A percentile compares a stretch with the other conserved stretches of the same genome.
Conservation (phyloP, 148 eudicot species). For the Rhododendron williamsianum region DNA sequence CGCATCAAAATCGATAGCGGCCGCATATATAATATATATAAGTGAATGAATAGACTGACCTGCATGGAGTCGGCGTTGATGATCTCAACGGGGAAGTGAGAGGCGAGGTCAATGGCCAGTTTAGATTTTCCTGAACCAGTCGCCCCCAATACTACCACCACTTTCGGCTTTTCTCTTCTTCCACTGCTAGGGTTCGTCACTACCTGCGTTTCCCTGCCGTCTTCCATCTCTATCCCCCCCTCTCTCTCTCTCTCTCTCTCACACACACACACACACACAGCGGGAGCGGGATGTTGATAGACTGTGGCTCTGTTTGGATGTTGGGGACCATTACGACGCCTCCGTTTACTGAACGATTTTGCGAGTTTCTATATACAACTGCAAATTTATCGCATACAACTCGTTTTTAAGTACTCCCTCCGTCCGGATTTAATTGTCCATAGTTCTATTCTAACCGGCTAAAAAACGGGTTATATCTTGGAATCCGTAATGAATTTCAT, state of each 20-base stretch:
- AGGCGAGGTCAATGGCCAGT: slow-evolving; percentile 70
- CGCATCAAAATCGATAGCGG: not conserved
- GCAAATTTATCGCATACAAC: too few species aligned
- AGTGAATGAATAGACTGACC: slow-evolving; percentile 6
- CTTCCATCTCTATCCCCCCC: slow-evolving; percentile 22
- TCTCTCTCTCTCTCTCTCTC: not conserved
- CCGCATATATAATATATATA: too few species aligned
- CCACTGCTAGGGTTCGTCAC: slow-evolving; percentile 34
- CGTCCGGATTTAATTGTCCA: too few species aligned
- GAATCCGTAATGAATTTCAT: too few species aligned
- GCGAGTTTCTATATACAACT: too few species aligned
- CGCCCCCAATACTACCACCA: slow-evolving; percentile 86
- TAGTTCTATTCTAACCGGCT: too few species aligned
- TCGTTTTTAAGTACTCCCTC: too few species aligned
- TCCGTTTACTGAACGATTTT: too few species aligned
- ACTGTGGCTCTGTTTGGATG: too few species aligned
- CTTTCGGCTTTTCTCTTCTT: slow-evolving; percentile 33
- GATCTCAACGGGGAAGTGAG: slow-evolving; percentile 71
- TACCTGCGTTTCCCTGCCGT: not conserved
- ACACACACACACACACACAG: not conserved
- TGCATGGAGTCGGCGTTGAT: slow-evolving; percentile 97
- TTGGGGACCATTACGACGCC: too few species aligned
- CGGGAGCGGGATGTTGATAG: too few species aligned
- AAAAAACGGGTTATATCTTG: too few species aligned
- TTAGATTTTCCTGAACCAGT: slow-evolving; percentile 85